Base-by-base conservation (phyloP, 768 basidiomycete species). In the Rhizopogon vesiculosus region DNA sequence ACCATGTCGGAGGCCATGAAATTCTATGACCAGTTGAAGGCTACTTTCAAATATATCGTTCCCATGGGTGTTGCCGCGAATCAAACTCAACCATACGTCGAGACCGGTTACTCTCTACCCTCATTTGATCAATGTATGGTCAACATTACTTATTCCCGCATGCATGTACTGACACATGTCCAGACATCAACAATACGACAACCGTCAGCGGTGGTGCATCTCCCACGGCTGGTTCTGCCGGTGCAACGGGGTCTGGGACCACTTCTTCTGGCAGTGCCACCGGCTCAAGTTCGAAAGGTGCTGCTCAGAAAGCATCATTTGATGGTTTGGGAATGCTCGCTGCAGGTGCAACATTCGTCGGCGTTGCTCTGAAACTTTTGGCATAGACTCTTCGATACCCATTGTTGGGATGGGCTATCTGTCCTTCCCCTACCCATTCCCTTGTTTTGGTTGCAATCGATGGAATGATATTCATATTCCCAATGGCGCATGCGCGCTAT, bases 1-100 rank as follows among this genome's bases (percentile, higher is more conserved):
- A 85, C 84, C 4, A 84, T 86, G 84, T 62, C 66, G n/a, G 74
- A 80, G 60, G 84, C 84, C 1, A 61, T 82, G n/a, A 77, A 80
- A 50, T 80, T 69, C 58, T 79, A 84, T 56, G 61, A 70, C 1
- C 67, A 68, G 54, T 67, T 86, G 28, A 75, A 74, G 55, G 46
- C 66, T 3, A 73, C 73, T 0, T 85, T 86, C 62, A 38, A 66
- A 54, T 45, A 80, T 57, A 62, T 86, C 28, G 79, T 83, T 9
- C 84, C 84, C 16, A 66, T 85, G 42, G 78, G 74, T 12, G 78
- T 81, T 5, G 78, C 78, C 1, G 52, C 74, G 10, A 85, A 85
- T 62, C 70, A 72, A 43, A 76, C 78, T 1, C 73, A 77, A 2
- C 82, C 81, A 7, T 85, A 85, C 57, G 69, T 74, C 9, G 84